Conservation (phyloP, 441 rosid species). For the Arabidopsis hybrid region DNA sequence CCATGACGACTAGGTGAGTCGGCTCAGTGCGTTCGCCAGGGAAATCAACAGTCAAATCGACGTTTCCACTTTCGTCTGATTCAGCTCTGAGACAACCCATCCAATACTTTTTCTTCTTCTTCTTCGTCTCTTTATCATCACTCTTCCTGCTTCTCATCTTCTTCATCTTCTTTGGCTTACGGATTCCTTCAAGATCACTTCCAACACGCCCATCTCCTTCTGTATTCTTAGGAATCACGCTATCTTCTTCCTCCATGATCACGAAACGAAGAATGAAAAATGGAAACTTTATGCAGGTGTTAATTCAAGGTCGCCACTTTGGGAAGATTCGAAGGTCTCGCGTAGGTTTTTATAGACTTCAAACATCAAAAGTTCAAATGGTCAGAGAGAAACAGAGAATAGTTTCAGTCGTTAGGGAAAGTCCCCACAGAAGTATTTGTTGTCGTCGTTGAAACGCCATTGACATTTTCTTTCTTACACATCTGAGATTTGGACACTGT, state of each 20-base stretch:
- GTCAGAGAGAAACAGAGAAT: background rate
- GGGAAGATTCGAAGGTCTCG: constrained; percentile 4
- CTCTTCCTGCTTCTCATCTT: constrained; percentile 22
- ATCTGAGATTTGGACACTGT: constrained; percentile 26
- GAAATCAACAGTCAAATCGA: constrained; percentile 55
- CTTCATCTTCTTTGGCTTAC: constrained; percentile 14
- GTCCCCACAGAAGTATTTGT: constrained; percentile 5
- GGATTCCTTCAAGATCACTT: constrained; percentile 6
- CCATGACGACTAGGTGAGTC: constrained; percentile 80
- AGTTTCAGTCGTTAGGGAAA: constrained; percentile 17
- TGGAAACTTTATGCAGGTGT: constrained; percentile 11
- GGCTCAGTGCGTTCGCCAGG: constrained; percentile 55
- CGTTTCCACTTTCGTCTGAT: constrained; percentile 55
- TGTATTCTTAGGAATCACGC: background rate
- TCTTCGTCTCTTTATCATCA: constrained; percentile 6
- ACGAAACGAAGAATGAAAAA: background rate
- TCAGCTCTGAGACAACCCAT: constrained; percentile 66
- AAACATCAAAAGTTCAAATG: constrained; percentile 15
- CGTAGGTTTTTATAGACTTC: background rate
- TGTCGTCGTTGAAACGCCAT: constrained; percentile 36
- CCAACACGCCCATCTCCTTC: constrained; percentile 19
- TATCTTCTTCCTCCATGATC: constrained; percentile 35
- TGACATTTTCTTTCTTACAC: constrained; percentile 30
- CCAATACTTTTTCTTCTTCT: constrained; percentile 41
- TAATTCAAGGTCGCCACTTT: background rate